Conservation (phyloP, 306 rosid species). For the Ormosia semicastrata region DNA sequence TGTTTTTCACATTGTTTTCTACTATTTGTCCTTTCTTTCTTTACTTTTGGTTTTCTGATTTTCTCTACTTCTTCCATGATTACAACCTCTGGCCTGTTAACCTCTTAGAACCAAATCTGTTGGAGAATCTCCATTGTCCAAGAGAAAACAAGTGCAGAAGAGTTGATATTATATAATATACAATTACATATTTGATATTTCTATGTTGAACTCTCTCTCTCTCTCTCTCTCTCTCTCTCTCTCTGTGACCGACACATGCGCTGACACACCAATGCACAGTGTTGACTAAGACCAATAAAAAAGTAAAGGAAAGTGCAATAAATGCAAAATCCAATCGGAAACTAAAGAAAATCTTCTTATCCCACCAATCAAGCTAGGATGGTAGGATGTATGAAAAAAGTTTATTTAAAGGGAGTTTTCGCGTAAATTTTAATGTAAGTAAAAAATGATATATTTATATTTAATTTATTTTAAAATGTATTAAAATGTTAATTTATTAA, state of each 20-base stretch:
- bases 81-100: constrained; percentile 76
- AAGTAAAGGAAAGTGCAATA: constrained; percentile 19
- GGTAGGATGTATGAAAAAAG: background rate
- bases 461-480: too few relatives aligned
- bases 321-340: constrained; percentile 16
- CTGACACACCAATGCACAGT: constrained; percentile 5
- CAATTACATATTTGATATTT: constrained; percentile 22
- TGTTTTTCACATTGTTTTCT: constrained; percentile 6
- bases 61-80: constrained; percentile 15
- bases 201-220: background rate
- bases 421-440: too few relatives aligned
- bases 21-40: background rate
- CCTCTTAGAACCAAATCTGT: constrained; percentile 47
- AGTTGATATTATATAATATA: constrained; percentile 51
- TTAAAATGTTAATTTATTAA: too few relatives aligned
- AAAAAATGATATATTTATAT: too few relatives aligned
- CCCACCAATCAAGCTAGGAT: constrained; percentile 35
- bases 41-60: background rate
- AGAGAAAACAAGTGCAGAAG: constrained; percentile 70
- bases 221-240: background rate
- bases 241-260: constrained; percentile 32
- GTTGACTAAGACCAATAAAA: constrained; percentile 26
- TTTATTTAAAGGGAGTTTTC: too few relatives aligned
- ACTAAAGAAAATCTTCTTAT: constrained; percentile 2
- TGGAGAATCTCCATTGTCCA: constrained; percentile 44